Percentiles rank a stretch among this genome's conserved stretches.
These are phyloP conservation scores for Aspergillus costaricaensis DNA, from an alignment of 2,329 filamentous ascomycete genomes.

Conservation along the genomic window DNA sequence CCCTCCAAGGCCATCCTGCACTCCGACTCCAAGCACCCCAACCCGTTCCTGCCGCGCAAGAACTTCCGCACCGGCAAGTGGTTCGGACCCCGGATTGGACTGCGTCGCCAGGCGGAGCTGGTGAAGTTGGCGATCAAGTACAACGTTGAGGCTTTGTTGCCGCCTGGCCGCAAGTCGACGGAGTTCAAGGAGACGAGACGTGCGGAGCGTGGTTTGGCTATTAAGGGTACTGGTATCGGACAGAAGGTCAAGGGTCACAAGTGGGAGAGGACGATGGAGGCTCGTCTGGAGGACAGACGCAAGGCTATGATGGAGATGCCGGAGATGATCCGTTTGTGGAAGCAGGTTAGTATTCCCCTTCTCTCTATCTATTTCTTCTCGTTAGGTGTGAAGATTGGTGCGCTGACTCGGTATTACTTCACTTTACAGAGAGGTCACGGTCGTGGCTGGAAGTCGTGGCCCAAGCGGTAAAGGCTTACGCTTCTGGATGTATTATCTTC, in stretches of 20 bases:
- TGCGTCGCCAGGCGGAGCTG: slow-evolving; percentile 85
- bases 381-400: background rate
- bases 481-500: background rate
- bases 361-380: background rate
- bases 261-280: slow-evolving; percentile 83
- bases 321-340: slow-evolving; percentile 87
- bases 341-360: slow-evolving; percentile 65
- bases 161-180: slow-evolving; percentile 73
- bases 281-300: slow-evolving; percentile 82
- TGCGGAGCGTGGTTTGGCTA: slow-evolving; percentile 75
- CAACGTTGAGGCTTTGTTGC: slow-evolving; percentile 79
- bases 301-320: slow-evolving; percentile 96
- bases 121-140: slow-evolving; percentile 79
- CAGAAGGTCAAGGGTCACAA: slow-evolving; percentile 93
- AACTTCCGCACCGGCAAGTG: slow-evolving; percentile 78
- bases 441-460: slow-evolving; percentile 74
- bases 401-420: slow-evolving; percentile 36
- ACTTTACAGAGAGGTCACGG: slow-evolving; percentile 65
- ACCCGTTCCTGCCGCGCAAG: slow-evolving; percentile 80
- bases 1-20: slow-evolving; percentile 37
- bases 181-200: slow-evolving; percentile 67
- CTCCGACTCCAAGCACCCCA: slow-evolving; percentile 55
- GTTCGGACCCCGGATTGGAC: slow-evolving; percentile 79
- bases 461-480: slow-evolving; percentile 49
- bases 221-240: slow-evolving; percentile 91